phyloP scores from a whole-genome alignment of 176 grass and related monocot genomes.

The Musa troglodytarum region DNA sequence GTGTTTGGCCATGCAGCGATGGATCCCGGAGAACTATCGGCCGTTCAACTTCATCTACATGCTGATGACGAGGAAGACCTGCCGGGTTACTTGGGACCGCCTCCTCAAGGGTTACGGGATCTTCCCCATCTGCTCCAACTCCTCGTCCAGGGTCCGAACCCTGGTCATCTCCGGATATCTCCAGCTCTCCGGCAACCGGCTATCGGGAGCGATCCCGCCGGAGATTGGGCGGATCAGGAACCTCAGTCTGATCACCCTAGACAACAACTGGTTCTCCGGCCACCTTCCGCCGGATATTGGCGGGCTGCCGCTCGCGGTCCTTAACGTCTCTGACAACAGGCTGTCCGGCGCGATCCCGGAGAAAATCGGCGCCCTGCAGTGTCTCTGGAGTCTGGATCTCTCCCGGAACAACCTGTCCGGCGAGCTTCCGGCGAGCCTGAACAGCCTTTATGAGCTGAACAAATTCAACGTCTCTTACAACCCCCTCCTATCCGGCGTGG shows the following conservation, averaged over 20 bases:
- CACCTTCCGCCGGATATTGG: constrained; percentile 41
- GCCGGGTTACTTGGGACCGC: constrained; percentile 51
- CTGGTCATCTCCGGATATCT: constrained; percentile 64
- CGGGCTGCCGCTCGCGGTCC: constrained; percentile 50
- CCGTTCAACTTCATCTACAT: constrained; percentile 81
- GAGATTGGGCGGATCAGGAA: constrained; percentile 45
- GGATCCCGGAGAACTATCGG: constrained; percentile 78
- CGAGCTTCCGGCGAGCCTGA: constrained; percentile 50
- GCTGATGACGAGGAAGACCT: constrained; percentile 59
- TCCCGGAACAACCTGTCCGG: constrained; percentile 84
- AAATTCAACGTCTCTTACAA: constrained; percentile 89
- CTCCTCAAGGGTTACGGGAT: constrained; percentile 74
- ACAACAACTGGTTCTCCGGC: constrained; percentile 43
- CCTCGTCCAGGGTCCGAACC: constrained; percentile 35
- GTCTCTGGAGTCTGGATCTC: constrained; percentile 57
- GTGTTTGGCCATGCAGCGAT: constrained; percentile 65
- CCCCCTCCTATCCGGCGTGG: constrained; percentile 41
- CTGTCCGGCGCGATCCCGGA: constrained; percentile 56
- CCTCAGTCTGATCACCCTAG: constrained; percentile 67
- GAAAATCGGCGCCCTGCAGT: constrained; percentile 43
- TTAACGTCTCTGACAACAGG: constrained; percentile 57
- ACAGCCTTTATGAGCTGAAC: constrained; percentile 34
- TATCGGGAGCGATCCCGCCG: constrained; percentile 47
- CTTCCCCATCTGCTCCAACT: constrained; percentile 54
- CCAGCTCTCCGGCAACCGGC: constrained; percentile 57